A percentile compares a stretch with the other conserved stretches of the same genome.
Evolutionary conservation across 371 early-diverging fungal species (phyloP).

Genomic region (Mucor racemosus): DNA sequence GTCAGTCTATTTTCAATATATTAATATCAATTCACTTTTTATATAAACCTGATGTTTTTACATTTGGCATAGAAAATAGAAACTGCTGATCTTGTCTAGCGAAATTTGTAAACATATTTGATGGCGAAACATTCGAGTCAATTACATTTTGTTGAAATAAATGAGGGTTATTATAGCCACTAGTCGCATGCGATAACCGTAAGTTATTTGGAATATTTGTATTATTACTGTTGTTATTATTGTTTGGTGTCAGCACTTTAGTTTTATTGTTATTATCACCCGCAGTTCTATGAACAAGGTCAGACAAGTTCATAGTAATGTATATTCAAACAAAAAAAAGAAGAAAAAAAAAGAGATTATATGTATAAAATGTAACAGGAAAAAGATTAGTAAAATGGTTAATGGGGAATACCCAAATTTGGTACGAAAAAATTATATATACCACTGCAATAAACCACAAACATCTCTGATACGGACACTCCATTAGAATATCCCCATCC

Average conservation of each 20-base stretch:
- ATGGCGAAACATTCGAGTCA: slow-evolving; percentile 18
- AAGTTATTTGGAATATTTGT: background rate
- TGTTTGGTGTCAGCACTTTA: background rate
- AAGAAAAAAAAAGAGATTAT: slow-evolving; percentile 7
- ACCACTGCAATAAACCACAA: slow-evolving; percentile 1
- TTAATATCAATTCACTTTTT: background rate
- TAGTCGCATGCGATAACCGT: background rate
- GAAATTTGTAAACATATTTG: slow-evolving; percentile 14
- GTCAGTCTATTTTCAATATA: slow-evolving; percentile 18
- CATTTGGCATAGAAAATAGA: slow-evolving; percentile 22
- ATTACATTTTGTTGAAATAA: slow-evolving; percentile 16
- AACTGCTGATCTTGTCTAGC: slow-evolving; percentile 18
- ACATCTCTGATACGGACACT: slow-evolving; percentile 6
- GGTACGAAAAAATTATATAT: slow-evolving; percentile 2
- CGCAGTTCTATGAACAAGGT: slow-evolving; percentile 42
- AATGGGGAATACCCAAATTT: slow-evolving; percentile 1
- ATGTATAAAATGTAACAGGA: too few species aligned
- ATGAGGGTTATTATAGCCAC: background rate
- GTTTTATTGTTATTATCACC: slow-evolving; percentile 25
- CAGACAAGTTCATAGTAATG: slow-evolving; percentile 39
- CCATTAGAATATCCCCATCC: background rate
- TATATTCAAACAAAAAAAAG: background rate
- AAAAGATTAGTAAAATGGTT: background rate
- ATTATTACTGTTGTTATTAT: slow-evolving; percentile 3
- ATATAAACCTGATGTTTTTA: background rate